phyloP scores from a whole-genome alignment of 352 stramenopile genomes.

The Globisporangium viniferum region DNA sequence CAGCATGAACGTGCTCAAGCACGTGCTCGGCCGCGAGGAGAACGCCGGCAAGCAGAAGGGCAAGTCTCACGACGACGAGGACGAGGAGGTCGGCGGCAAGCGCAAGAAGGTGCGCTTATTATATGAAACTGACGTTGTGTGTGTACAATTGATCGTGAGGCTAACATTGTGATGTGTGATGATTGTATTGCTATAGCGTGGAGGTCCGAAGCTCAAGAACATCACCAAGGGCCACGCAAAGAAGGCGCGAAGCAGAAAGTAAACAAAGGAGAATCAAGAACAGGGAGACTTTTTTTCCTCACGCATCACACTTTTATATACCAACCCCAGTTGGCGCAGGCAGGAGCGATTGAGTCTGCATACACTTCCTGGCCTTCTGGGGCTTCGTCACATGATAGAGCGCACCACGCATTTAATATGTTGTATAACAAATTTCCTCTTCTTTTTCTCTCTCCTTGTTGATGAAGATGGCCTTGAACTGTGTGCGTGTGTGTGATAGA shows the following conservation, averaged over 20 bases:
- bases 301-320: conserved; percentile 3
- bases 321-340: not conserved
- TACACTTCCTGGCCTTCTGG: not conserved
- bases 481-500: not conserved
- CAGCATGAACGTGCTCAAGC: conserved; percentile 75
- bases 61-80: conserved; percentile 48
- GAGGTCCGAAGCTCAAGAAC: conserved; percentile 60
- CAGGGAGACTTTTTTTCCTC: not conserved
- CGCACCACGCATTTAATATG: conserved; percentile 15
- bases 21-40: conserved; percentile 70
- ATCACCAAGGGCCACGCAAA: conserved; percentile 71
- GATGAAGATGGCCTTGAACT: not conserved
- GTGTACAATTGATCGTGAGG: not conserved
- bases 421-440: conserved; percentile 12
- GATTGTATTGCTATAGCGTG: conserved; percentile 6
- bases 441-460: conserved; percentile 7
- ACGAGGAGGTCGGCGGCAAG: conserved; percentile 50
- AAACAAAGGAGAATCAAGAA: conserved; percentile 13
- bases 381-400: conserved; percentile 14
- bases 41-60: conserved; percentile 77
- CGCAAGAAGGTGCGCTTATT: conserved; percentile 45
- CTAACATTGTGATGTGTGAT: too few relatives aligned
- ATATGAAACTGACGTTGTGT: not conserved
- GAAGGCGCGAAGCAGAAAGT: conserved; percentile 56
- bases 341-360: not conserved